These are phyloP conservation scores for Triticum turgidum DNA, from an alignment of 176 grass and related monocot genomes.

Conservation along the genomic window DNA sequence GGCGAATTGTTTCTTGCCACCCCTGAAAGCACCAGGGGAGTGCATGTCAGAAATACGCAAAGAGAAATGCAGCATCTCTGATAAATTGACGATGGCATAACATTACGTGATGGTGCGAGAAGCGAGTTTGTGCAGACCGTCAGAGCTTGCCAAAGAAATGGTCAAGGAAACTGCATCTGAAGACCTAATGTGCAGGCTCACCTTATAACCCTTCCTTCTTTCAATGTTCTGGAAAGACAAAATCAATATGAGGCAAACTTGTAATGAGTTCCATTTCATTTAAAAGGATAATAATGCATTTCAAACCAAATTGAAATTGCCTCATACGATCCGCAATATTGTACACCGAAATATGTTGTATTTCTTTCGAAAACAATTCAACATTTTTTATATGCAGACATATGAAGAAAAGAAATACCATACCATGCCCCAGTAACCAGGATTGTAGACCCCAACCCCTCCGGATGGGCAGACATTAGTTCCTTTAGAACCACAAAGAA, in stretches of 20 bases:
- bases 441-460: slow-evolving; percentile 90
- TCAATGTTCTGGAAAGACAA: slow-evolving; percentile 66
- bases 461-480: slow-evolving; percentile 57
- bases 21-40: slow-evolving; percentile 37
- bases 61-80: neutral
- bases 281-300: neutral
- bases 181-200: slow-evolving; percentile 68
- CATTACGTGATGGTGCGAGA: slow-evolving; percentile 67
- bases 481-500: slow-evolving; percentile 64
- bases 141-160: slow-evolving; percentile 73
- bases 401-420: slow-evolving; percentile 12
- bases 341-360: neutral
- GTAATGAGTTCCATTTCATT: neutral
- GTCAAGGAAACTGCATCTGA: slow-evolving; percentile 52
- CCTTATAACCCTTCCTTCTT: slow-evolving; percentile 59
- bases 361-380: neutral
- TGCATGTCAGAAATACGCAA: neutral
- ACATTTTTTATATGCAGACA: neutral
- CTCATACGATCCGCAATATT: neutral
- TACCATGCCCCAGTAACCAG: slow-evolving; percentile 98
- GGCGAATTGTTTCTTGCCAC: slow-evolving; percentile 40
- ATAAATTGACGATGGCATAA: neutral
- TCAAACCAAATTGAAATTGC: neutral
- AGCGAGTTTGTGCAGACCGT: slow-evolving; percentile 59
- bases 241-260: neutral